A percentile compares a stretch with the other conserved stretches of the same genome.
phyloP scores from a whole-genome alignment of 78 protist genomes.

The Planoprotostelium fungivorum region DNA sequence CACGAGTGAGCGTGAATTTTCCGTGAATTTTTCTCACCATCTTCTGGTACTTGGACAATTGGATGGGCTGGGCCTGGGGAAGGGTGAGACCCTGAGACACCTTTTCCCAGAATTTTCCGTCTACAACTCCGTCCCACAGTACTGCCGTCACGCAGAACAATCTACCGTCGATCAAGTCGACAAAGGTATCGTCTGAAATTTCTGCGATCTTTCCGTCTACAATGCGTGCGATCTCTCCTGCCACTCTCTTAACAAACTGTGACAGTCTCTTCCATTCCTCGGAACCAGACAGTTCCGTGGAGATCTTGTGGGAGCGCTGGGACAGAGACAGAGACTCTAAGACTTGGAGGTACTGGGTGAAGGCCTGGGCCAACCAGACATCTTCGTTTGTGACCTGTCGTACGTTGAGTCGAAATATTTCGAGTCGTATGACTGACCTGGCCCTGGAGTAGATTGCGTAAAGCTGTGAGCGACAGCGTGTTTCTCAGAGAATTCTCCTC shows the following conservation, averaged over 20 bases:
- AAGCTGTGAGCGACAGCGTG: background rate
- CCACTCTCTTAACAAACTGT: background rate
- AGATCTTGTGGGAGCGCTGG: background rate
- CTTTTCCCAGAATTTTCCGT: background rate
- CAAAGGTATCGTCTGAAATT: background rate
- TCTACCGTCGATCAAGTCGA: background rate
- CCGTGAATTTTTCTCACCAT: background rate
- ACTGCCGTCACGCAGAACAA: background rate
- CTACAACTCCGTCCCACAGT: too few relatives aligned
- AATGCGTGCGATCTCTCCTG: background rate
- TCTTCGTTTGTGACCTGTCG: background rate
- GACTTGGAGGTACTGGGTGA: background rate
- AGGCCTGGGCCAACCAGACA: background rate
- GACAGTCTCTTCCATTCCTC: background rate
- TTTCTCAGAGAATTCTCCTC: background rate
- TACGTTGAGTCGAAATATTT: background rate
- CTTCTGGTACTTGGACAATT: too few relatives aligned
- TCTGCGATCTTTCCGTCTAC: background rate
- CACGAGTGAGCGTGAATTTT: background rate
- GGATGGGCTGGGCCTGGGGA: too few relatives aligned
- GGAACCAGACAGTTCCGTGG: background rate
- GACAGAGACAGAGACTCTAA: background rate
- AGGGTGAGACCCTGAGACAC: background rate
- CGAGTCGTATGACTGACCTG: background rate
- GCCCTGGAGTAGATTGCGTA: background rate